Conservation (phyloP, 2,329 filamentous ascomycete species). For the Fusarium buharicum region DNA sequence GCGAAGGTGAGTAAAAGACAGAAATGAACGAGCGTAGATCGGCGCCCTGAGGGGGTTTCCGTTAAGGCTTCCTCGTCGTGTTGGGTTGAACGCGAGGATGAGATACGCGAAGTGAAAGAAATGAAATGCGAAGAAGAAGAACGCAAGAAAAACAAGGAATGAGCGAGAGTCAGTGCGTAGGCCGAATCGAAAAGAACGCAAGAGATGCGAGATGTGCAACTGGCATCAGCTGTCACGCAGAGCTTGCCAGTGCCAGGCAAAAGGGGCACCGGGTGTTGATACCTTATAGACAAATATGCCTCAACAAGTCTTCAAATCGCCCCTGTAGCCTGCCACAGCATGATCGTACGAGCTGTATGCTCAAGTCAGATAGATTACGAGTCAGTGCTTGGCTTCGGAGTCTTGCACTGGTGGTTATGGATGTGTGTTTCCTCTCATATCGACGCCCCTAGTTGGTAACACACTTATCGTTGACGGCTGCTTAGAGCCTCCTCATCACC, state of each 20-base stretch:
- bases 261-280: constrained; percentile 19
- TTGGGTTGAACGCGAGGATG: constrained; percentile 14
- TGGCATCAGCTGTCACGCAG: constrained; percentile 40
- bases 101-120: constrained; percentile 9
- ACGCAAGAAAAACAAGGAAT: constrained; percentile 6
- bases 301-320: constrained; percentile 2
- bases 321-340: constrained; percentile 34
- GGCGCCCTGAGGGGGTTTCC: not conserved
- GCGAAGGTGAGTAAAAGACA: constrained; percentile 10
- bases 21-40: constrained; percentile 24
- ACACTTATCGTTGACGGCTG: constrained; percentile 12
- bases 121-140: constrained; percentile 5
- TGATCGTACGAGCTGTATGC: constrained; percentile 30
- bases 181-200: constrained; percentile 16
- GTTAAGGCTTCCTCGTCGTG: constrained; percentile 10
- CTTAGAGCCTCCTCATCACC: constrained; percentile 11
- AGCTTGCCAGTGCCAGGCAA: constrained; percentile 25
- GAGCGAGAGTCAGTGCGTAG: constrained; percentile 6
- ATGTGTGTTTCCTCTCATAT: constrained; percentile 4
- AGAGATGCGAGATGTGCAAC: constrained; percentile 29
- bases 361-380: constrained; percentile 26
- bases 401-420: not conserved
- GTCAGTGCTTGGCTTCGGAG: not conserved
- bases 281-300: constrained; percentile 24
- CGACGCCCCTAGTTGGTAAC: constrained; percentile 3